These are phyloP conservation scores for Candida pseudoviswanathii DNA, from an alignment of 1,139 yeast genomes.

Conservation along the genomic window DNA sequence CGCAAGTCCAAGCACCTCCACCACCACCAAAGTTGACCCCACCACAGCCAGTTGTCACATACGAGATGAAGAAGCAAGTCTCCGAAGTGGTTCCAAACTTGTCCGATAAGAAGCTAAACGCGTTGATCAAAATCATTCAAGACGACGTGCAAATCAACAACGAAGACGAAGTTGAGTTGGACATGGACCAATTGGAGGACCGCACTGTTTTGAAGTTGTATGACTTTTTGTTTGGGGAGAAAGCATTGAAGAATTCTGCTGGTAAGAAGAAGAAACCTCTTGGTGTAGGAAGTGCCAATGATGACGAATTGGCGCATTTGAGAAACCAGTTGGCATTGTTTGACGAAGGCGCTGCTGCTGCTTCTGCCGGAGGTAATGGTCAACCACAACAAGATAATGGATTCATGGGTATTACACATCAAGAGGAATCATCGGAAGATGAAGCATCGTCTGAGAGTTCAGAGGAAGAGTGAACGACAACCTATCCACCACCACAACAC, in stretches of 20 bases:
- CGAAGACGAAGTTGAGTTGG: slow-evolving; percentile 89
- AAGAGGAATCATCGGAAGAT: slow-evolving; percentile 51
- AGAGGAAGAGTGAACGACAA: slow-evolving; percentile 54
- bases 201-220: slow-evolving; percentile 80
- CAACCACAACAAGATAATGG: slow-evolving; percentile 20
- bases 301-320: slow-evolving; percentile 81
- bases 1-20: slow-evolving; percentile 10
- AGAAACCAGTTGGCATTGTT: slow-evolving; percentile 81
- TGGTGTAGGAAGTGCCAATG: slow-evolving; percentile 46
- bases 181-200: slow-evolving; percentile 91
- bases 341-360: slow-evolving; percentile 45
- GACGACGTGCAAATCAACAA: slow-evolving; percentile 78
- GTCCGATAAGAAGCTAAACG: slow-evolving; percentile 79
- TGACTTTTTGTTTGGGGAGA: slow-evolving; percentile 70
- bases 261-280: slow-evolving; percentile 60
- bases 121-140: slow-evolving; percentile 82
- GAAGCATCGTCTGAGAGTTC: slow-evolving; percentile 57
- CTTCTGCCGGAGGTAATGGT: slow-evolving; percentile 15
- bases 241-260: slow-evolving; percentile 39
- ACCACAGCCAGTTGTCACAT: slow-evolving; percentile 60
- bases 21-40: slow-evolving; percentile 15
- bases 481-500: too few species aligned
- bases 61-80: slow-evolving; percentile 95
- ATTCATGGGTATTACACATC: slow-evolving; percentile 31
- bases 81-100: slow-evolving; percentile 81